These are phyloP conservation scores for Hypoxylon rubiginosum DNA, from an alignment of 2,329 filamentous ascomycete genomes.

Conservation along the genomic window DNA sequence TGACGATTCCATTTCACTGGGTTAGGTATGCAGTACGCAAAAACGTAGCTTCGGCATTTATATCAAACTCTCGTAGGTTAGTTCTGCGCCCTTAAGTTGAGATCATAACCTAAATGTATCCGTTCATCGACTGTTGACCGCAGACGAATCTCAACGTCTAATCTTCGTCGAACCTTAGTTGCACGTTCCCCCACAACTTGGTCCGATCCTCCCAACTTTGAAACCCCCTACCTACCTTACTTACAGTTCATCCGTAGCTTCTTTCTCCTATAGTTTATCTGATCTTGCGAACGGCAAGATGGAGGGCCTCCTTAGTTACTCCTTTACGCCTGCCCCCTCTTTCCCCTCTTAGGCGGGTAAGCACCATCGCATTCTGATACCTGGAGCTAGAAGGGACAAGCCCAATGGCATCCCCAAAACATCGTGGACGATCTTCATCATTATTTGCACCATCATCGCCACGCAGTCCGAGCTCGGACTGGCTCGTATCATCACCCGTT, in stretches of 20 bases:
- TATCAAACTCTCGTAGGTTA: constrained; percentile 6
- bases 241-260: constrained; percentile 4
- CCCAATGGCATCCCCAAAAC: constrained; percentile 27
- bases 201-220: constrained; percentile 33
- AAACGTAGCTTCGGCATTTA: constrained; percentile 1
- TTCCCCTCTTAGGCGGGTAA: constrained; percentile 14
- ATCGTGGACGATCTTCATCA: constrained; percentile 30
- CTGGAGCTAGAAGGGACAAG: constrained; percentile 7
- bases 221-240: constrained; percentile 3
- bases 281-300: constrained; percentile 30
- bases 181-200: constrained; percentile 32
- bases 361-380: constrained; percentile 16
- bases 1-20: neutral
- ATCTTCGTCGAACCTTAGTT: constrained; percentile 30
- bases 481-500: constrained; percentile 20
- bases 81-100: constrained; percentile 21
- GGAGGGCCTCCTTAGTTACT: constrained; percentile 19
- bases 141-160: constrained; percentile 22
- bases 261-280: constrained; percentile 8
- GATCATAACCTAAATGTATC: constrained; percentile 34
- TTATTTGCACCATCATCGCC: constrained; percentile 30
- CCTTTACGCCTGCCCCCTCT: constrained; percentile 19
- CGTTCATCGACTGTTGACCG: constrained; percentile 17
- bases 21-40: neutral
- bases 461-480: constrained; percentile 23